Evolutionary conservation across 2,329 filamentous ascomycete genomes (phyloP).

Genomic region (Nigrograna mackinnonii): DNA sequence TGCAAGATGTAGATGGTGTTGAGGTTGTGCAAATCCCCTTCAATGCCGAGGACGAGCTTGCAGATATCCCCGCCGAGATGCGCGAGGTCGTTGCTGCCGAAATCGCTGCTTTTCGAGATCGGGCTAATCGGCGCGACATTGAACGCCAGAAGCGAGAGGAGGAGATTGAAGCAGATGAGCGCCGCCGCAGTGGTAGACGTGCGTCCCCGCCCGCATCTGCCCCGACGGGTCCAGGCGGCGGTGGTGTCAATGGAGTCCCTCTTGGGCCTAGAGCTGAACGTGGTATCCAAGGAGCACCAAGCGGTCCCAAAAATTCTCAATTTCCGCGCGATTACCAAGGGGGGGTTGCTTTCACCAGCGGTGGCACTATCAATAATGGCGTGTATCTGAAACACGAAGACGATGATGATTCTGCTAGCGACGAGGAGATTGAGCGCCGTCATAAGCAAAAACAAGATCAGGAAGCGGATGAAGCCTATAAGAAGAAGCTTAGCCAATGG

Average conservation of each 20-base stretch:
- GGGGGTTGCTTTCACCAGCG: conserved; percentile 81
- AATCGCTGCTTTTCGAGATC: conserved; percentile 90
- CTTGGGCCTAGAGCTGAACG: conserved; percentile 69
- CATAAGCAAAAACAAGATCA: conserved; percentile 71
- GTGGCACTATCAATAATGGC: conserved; percentile 66
- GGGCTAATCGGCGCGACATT: conserved; percentile 84
- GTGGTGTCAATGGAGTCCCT: conserved; percentile 74
- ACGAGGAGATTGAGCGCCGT: conserved; percentile 80
- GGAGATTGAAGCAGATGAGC: conserved; percentile 85
- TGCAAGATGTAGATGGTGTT: conserved; percentile 63
- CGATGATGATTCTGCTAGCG: conserved; percentile 84
- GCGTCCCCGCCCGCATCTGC: conserved; percentile 69
- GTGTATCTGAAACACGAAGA: conserved; percentile 67
- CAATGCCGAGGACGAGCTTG: conserved; percentile 81
- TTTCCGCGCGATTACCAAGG: conserved; percentile 75
- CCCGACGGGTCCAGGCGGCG: conserved; percentile 61
- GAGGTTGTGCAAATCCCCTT: conserved; percentile 79
- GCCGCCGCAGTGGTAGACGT: conserved; percentile 70
- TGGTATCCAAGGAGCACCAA: conserved; percentile 74
- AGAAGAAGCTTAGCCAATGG: conserved; percentile 89
- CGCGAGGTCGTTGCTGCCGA: conserved; percentile 91
- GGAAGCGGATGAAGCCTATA: conserved; percentile 78
- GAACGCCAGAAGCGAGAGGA: conserved; percentile 88
- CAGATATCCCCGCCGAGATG: conserved; percentile 96
- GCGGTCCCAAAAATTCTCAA: conserved; percentile 68